Base-by-base conservation (phyloP, 495 filamentous ascomycete genomes). In the Penicillium coprophilum region DNA sequence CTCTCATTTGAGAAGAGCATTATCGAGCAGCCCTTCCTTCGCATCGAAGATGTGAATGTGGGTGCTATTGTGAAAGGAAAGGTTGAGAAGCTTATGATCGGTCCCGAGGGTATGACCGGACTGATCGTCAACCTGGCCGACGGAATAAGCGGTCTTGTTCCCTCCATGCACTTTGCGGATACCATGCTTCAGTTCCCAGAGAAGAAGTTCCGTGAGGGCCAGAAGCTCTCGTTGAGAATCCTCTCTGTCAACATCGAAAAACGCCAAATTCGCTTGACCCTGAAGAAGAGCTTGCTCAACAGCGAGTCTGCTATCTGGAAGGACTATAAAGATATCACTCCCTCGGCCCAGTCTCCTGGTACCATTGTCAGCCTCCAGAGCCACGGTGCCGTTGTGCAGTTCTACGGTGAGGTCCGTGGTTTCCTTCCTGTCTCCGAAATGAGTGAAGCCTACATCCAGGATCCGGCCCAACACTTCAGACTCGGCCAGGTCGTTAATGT, bases 221-320 rank as follows among this genome's bases (percentile, higher is more conserved):
- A 88, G 69, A 82, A 87, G 44, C 85, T 98, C 47, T 94, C 87
- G 50, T 85, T 87, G 31, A 82, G 92, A 49, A 89, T 98, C 40
- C 76, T 98, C 23, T 95, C 91, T 2, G 87, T 84, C 12, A 83
- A 96, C 64, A 75, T 85, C 1, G 76, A 84, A 38, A 94, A 87
- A 72, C 83, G 87, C 48, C 87, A 90, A 58, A 78, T 97, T 39
- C 85, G 87, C n/a, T 74, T 98, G 57, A 96, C 94, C 1, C 64
- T 98, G 56, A 97, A 97, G 77, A 98, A 97, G 77, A 89, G 87
- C 19, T 79, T 98, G 48, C 81, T 98, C 59, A 96, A 96, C 73
- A 93, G 88, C 8, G 91, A 96, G 32, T 80, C 82, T 6, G 74
- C 82, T 12, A 79, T 88, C 13, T 88, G 94, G 81, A 82, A 85